A percentile compares a stretch with the other conserved stretches of the same genome.
phyloP scores from a whole-genome alignment of 2,329 filamentous ascomycete genomes.

The Diplodia scrobiculata region DNA sequence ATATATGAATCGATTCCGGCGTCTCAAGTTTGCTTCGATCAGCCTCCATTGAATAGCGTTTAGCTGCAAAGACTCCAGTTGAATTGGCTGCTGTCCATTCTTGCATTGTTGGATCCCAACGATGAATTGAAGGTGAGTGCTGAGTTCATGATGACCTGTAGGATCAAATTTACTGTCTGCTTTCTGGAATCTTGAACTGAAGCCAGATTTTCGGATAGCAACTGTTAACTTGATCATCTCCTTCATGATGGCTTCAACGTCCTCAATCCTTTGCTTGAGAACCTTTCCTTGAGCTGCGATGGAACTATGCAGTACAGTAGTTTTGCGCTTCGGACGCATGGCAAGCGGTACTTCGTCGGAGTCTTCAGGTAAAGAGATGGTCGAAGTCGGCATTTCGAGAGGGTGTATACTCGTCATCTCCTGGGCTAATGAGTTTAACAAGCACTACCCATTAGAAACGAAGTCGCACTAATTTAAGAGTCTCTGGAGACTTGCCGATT shows the following conservation, averaged over 20 bases:
- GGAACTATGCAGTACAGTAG: too few relatives aligned
- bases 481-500: background rate
- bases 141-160: background rate
- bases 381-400: too few relatives aligned
- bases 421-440: too few relatives aligned
- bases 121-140: background rate
- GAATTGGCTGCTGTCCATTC: background rate
- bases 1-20: background rate
- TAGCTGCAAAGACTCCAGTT: background rate
- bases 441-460: too few relatives aligned
- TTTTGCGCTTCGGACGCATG: too few relatives aligned
- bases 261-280: background rate
- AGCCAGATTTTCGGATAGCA: background rate
- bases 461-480: too few relatives aligned
- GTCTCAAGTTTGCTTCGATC: background rate
- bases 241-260: background rate
- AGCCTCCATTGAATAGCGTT: background rate
- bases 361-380: too few relatives aligned
- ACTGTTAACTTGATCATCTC: background rate
- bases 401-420: too few relatives aligned
- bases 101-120: accelerated
- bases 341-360: too few relatives aligned
- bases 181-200: background rate
- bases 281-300: too few relatives aligned
- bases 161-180: background rate